phyloP scores from a whole-genome alignment of 2,329 filamentous ascomycete genomes.

The Apiospora rasikravindrae region DNA sequence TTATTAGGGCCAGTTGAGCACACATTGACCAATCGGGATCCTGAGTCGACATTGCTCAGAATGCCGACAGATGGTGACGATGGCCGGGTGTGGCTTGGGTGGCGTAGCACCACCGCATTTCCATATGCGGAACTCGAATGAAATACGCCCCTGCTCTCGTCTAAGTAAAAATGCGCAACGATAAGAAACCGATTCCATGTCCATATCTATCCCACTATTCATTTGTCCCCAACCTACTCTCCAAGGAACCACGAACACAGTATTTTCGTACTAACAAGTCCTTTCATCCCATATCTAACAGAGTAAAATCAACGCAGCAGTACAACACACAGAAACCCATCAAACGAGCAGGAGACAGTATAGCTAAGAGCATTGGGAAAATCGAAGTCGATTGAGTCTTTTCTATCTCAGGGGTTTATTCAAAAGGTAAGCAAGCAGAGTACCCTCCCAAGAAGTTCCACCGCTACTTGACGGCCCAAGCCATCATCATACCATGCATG shows the following conservation, averaged over 20 bases:
- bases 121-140: no score
- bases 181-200: not conserved
- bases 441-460: not conserved
- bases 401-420: not conserved
- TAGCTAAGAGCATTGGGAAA: not conserved
- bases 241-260: not conserved
- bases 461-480: not conserved
- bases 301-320: not conserved
- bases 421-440: not conserved
- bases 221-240: not conserved
- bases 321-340: not conserved
- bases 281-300: slow-evolving; percentile 3
- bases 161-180: not conserved
- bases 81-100: no score
- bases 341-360: not conserved
- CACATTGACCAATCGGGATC: no score
- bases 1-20: no score
- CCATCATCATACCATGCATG: not conserved
- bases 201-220: not conserved
- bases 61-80: no score
- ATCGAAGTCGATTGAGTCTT: not conserved
- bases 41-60: no score
- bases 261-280: not conserved
- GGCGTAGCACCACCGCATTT: no score
- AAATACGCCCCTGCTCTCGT: not conserved